Evolutionary conservation across 495 filamentous ascomycete species (phyloP), one percentile per base, ranked within the genome.

Genomic region (Penicillium desertorum): DNA sequence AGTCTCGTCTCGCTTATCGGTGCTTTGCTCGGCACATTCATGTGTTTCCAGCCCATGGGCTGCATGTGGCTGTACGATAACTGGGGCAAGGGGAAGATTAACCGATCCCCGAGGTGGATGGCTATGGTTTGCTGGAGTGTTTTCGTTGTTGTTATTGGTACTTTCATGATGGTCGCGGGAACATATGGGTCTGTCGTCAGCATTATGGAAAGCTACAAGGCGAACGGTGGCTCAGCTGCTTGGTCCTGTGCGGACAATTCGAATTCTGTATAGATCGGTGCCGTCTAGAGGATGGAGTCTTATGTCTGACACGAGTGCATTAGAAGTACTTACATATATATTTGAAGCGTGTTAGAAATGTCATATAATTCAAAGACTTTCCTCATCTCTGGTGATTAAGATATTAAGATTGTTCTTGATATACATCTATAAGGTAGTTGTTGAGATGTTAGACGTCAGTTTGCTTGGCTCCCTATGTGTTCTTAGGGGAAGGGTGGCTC

Each of bases 1-100:
- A 77, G 78, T 39, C 71, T 90, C 41, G 72, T 90, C 19, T 79
- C 79, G 22, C 77, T 85, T 55, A 75, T 83, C 37, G 85, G 84
- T 16, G 78, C 85, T 4, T 67, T 88, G 36, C 86, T 89, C 55
- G 73, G 68, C 10, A 76, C 69, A 5, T 61, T 73, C 14, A 71
- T 74, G 70, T 76, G 54, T 16, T 76, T 75, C 64, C 76, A 76
- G 56, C 75, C 75, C 6, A 76, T 76, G 73, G 76, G 63, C 0
- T 68, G 71, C 42, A 75, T 79, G 72, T 79, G 76, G 76, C 58
- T 77, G 22, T 74, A 76, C 48, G 76, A 79, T 55, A 74, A 76
- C 45, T 77, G 75, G 71, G 32, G 36, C 53, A 81, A 77, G 29
- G 83, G 81, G 45, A 68, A 57, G 65, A 53, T 22, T 59, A 58